Percentiles rank a stretch among this genome's conserved stretches.
phyloP scores from a whole-genome alignment of 306 rosid species.

The Erythrophleum fordii region DNA sequence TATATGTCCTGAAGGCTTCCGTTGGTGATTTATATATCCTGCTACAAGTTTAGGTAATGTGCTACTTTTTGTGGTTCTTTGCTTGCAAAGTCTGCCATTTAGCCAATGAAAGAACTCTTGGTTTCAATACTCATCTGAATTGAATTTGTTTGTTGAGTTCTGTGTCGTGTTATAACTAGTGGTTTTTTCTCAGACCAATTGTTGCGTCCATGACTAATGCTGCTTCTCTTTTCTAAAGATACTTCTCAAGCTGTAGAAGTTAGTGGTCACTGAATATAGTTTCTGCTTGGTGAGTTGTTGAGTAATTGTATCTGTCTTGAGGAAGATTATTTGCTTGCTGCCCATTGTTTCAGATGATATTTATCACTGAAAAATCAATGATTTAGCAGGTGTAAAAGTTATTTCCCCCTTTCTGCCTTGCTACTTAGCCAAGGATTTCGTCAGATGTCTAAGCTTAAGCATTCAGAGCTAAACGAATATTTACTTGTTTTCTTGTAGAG shows the following conservation, averaged over 20 bases:
- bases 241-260: background rate
- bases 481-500: background rate
- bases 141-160: background rate
- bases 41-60: background rate
- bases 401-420: background rate
- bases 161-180: background rate
- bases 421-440: background rate
- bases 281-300: background rate
- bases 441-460: background rate
- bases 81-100: background rate
- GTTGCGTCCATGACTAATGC: background rate
- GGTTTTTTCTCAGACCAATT: background rate
- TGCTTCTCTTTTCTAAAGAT: background rate
- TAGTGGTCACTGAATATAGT: background rate
- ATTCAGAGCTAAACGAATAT: too few relatives aligned
- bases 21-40: background rate
- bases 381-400: background rate
- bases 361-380: background rate
- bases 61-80: constrained; percentile 22
- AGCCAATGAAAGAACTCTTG: background rate
- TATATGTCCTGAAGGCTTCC: background rate
- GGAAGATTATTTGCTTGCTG: background rate
- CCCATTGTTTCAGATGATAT: background rate
- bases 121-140: background rate
- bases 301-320: background rate